Evolutionary conservation across 164 flowering plant genomes (phyloP).

Genomic region (Piper longum): DNA sequence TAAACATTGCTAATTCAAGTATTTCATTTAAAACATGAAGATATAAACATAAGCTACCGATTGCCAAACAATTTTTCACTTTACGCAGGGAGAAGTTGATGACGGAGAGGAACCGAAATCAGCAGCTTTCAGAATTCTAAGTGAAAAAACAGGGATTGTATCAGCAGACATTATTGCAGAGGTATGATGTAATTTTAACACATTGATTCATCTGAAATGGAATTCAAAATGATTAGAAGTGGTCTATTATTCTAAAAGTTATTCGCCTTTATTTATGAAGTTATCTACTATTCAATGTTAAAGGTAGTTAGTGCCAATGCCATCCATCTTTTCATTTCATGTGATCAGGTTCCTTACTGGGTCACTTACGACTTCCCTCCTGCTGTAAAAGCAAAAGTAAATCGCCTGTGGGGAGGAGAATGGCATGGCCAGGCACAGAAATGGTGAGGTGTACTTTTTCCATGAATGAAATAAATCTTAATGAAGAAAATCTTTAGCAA

Average conservation of each 20-base stretch:
- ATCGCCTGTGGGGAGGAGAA: slow-evolving; percentile 91
- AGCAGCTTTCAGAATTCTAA: slow-evolving; percentile 69
- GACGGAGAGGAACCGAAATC: slow-evolving; percentile 77
- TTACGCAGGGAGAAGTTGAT: slow-evolving; percentile 77
- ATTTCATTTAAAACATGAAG: no score
- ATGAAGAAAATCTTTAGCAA: no score
- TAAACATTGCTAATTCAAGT: no score
- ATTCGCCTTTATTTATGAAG: no score
- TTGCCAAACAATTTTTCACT: neutral
- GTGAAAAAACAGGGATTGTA: slow-evolving; percentile 77
- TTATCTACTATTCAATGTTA: no score
- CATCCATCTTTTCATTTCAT: neutral
- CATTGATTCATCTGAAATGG: neutral
- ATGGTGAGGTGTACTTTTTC: slow-evolving; percentile 31
- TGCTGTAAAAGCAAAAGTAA: slow-evolving; percentile 87
- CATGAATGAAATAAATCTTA: no score
- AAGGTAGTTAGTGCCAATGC: neutral
- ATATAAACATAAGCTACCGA: neutral
- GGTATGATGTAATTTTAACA: slow-evolving; percentile 26
- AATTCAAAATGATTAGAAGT: no score
- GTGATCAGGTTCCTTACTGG: slow-evolving; percentile 73
- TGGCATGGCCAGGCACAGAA: slow-evolving; percentile 99
- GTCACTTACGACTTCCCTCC: slow-evolving; percentile 90
- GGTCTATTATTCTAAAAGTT: neutral
- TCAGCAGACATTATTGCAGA: slow-evolving; percentile 78